These are phyloP conservation scores for Garcia nutans DNA, from an alignment of 345 rosid species.

Conservation along the genomic window DNA sequence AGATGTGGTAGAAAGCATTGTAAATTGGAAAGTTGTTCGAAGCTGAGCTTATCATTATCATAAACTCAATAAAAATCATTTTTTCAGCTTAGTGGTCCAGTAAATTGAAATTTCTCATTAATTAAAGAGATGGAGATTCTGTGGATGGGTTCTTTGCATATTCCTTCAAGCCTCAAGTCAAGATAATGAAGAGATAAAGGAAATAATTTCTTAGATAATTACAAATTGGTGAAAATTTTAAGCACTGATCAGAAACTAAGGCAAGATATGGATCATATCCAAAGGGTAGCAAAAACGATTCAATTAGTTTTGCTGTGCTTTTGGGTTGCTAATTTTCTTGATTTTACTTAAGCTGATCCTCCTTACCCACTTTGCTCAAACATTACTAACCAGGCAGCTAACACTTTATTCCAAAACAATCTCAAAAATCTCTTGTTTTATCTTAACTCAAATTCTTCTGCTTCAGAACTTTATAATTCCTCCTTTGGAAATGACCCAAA, in stretches of 20 bases:
- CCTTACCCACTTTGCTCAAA: conserved; percentile 1
- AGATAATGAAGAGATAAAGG: neutral
- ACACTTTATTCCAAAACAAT: conserved; percentile 9
- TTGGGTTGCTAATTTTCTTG: neutral
- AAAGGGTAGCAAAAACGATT: neutral
- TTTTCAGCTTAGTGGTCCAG: too few species aligned
- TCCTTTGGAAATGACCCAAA: conserved; percentile 20
- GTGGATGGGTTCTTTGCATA: neutral
- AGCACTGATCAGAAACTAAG: neutral
- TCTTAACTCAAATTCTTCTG: conserved; percentile 21
- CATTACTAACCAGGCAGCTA: neutral
- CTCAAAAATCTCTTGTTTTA: conserved; percentile 14
- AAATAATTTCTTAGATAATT: neutral
- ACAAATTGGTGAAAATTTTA: neutral
- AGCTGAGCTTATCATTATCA: too few species aligned
- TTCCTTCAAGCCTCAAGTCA: neutral
- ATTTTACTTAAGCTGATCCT: conserved; percentile 8
- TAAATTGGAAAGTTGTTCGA: too few species aligned
- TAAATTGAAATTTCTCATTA: neutral
- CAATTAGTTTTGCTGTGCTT: neutral
- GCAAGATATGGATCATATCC: neutral
- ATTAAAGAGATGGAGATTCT: neutral
- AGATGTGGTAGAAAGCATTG: too few species aligned
- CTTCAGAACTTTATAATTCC: conserved; percentile 9
- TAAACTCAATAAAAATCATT: too few species aligned